Evolutionary conservation across 768 basidiomycete genomes (phyloP).

Genomic region (Cystoderma amianthinum): DNA sequence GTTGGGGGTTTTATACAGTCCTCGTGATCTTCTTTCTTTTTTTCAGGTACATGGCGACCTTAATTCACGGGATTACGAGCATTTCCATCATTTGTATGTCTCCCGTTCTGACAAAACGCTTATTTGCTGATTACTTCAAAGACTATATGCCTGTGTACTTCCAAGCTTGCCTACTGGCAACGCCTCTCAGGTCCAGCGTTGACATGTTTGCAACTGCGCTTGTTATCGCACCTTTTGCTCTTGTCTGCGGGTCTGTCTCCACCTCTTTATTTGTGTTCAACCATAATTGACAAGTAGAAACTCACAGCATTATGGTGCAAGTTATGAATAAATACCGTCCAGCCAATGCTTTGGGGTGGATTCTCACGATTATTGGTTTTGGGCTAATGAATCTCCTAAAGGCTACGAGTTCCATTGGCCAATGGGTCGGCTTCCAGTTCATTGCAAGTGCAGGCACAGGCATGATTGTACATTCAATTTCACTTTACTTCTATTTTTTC

Average conservation of each 20-base stretch:
- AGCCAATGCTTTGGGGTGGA: conserved; percentile 25
- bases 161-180: conserved; percentile 32
- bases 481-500: too few relatives aligned
- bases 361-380: too few relatives aligned
- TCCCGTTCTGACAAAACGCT: neutral
- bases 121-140: conserved; percentile 11
- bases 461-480: too few relatives aligned
- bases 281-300: too few relatives aligned
- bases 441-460: too few relatives aligned
- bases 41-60: neutral
- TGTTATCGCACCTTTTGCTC: conserved; percentile 27
- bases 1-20: conserved; percentile 22
- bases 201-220: conserved; percentile 24
- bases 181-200: conserved; percentile 28
- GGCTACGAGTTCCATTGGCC: too few relatives aligned
- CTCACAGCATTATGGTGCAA: too few relatives aligned
- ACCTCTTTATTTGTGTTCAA: too few relatives aligned
- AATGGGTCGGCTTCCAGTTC: too few relatives aligned
- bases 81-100: neutral
- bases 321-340: conserved; percentile 16
- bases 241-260: conserved; percentile 32
- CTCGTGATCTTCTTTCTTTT: neutral
- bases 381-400: too few relatives aligned
- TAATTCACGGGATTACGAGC: too few relatives aligned
- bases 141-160: conserved; percentile 38